Evolutionary conservation across 768 basidiomycete genomes (phyloP), one percentile per base, ranked within the genome.

Genomic region (Leccinum uliginosum): DNA sequence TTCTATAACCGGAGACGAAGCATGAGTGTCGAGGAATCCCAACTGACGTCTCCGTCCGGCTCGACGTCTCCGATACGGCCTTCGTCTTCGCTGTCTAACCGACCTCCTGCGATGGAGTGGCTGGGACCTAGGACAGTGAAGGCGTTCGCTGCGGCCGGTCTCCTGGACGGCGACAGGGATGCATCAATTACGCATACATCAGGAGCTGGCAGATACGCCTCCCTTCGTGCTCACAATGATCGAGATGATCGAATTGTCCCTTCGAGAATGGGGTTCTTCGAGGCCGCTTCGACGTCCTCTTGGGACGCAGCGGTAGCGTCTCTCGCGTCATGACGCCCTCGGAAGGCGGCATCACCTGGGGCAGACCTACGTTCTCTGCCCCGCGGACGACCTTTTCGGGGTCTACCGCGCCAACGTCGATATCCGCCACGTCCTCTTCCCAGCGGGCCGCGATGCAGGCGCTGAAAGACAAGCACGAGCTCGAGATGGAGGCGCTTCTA

Each of bases 131-230:
- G 85, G 45, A 89, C 88, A 3, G 81, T 78, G 30, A 89, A 85
- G 65, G 87, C 85, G 0, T 88, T 90, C 59, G 80, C 81, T 34
- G 88, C 88, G 4, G 89, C 89, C 6, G 87, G 88, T 6, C 71
- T 89, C 44, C 79, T 74, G 65, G 75, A 78, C 17, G 75, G 75
- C 4, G 71, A 72, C 27, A 59, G 67, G 21, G 71, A 71, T 7
- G 62, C 54, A 15, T 21, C 59, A 14, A 61, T 26, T 26, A 14
- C 24, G 1, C 64, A 59, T 38, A 24, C n/a, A 24, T 35, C 61
- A 21, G 71, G 66, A 29, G 24, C 58, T 7, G 40, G 51, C 2
- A 62, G 62, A 49, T 71, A 71, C 19, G 59, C 64, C 9, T 46
- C 70, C 6, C 56, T 70, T 14, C 60, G 69, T 29, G 47, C 30